These are phyloP conservation scores for Immersiella caudata DNA, from an alignment of 495 filamentous ascomycete genomes.

Conservation along the genomic window DNA sequence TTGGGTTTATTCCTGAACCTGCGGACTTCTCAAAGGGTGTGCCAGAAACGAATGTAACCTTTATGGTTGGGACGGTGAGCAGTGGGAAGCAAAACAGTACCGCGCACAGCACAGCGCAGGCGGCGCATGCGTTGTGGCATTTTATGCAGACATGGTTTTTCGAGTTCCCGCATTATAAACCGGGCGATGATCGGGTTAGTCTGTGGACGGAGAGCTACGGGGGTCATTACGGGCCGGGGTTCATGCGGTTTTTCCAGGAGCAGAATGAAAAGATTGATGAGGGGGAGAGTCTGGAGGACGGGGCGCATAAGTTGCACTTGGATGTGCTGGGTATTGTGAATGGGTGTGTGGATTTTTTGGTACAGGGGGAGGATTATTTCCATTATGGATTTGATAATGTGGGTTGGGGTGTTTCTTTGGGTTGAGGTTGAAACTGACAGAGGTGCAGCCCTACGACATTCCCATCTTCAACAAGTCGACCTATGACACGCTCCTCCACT, in stretches of 20 bases:
- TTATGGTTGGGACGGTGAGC: slow-evolving; percentile 61
- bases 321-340: slow-evolving; percentile 64
- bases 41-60: slow-evolving; percentile 38
- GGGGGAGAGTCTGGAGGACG: slow-evolving; percentile 50
- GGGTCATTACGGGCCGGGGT: slow-evolving; percentile 61
- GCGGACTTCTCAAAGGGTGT: slow-evolving; percentile 32
- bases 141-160: slow-evolving; percentile 65
- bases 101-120: slow-evolving; percentile 63
- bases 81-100: slow-evolving; percentile 51
- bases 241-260: slow-evolving; percentile 60
- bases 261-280: slow-evolving; percentile 57
- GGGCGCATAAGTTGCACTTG: slow-evolving; percentile 54
- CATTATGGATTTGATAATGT: slow-evolving; percentile 58
- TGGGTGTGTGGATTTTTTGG: slow-evolving; percentile 68
- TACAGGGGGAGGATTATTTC: too few species aligned
- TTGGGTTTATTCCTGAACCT: slow-evolving; percentile 26
- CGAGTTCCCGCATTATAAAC: slow-evolving; percentile 62
- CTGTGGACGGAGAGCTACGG: slow-evolving; percentile 65
- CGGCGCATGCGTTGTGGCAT: slow-evolving; percentile 65
- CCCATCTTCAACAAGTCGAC: slow-evolving; percentile 54
- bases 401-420: slow-evolving; percentile 63
- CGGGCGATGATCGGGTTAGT: slow-evolving; percentile 45
- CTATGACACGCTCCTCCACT: slow-evolving; percentile 41
- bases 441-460: slow-evolving; percentile 73
- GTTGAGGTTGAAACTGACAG: too few species aligned